Evolutionary conservation across 106 monocot genomes (phyloP).

Genomic region (Apostasia shenzhenica): DNA sequence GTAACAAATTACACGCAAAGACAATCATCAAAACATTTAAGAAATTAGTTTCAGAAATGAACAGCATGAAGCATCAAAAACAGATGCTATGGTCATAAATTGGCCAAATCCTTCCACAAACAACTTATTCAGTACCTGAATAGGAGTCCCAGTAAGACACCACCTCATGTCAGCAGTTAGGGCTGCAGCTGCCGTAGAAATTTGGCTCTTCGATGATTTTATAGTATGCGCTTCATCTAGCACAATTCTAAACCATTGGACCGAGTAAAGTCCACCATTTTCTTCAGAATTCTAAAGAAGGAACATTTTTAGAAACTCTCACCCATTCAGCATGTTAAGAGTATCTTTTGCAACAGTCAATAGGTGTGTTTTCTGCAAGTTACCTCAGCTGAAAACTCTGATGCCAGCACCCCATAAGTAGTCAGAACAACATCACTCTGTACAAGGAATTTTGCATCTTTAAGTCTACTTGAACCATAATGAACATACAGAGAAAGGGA

Average conservation of each 20-base stretch:
- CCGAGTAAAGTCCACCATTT: slow-evolving; percentile 78
- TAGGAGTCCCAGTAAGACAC: slow-evolving; percentile 97
- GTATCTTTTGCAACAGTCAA: too few relatives aligned
- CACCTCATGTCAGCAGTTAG: slow-evolving; percentile 68
- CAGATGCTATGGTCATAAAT: too few relatives aligned
- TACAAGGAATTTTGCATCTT: slow-evolving; percentile 66
- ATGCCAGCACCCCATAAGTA: slow-evolving; percentile 82
- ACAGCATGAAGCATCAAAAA: too few relatives aligned
- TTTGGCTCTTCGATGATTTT: slow-evolving; percentile 86
- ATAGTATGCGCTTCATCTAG: slow-evolving; percentile 97
- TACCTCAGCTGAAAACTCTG: slow-evolving; percentile 84
- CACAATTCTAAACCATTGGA: slow-evolving; percentile 86
- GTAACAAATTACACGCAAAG: too few relatives aligned
- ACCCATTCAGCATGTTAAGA: neutral
- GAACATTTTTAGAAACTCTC: neutral
- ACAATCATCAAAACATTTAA: too few relatives aligned
- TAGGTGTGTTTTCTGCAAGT: neutral
- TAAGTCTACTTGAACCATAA: slow-evolving; percentile 87
- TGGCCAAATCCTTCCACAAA: neutral
- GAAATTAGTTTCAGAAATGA: too few relatives aligned
- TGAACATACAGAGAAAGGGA: slow-evolving; percentile 72
- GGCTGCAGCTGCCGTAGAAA: slow-evolving; percentile 68
- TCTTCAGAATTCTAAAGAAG: slow-evolving; percentile 62
- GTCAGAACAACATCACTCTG: slow-evolving; percentile 83
- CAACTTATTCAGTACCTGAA: slow-evolving; percentile 56